Base-by-base conservation (phyloP, 2,329 filamentous ascomycete genomes). In the Clarireedia homoeocarpa region DNA sequence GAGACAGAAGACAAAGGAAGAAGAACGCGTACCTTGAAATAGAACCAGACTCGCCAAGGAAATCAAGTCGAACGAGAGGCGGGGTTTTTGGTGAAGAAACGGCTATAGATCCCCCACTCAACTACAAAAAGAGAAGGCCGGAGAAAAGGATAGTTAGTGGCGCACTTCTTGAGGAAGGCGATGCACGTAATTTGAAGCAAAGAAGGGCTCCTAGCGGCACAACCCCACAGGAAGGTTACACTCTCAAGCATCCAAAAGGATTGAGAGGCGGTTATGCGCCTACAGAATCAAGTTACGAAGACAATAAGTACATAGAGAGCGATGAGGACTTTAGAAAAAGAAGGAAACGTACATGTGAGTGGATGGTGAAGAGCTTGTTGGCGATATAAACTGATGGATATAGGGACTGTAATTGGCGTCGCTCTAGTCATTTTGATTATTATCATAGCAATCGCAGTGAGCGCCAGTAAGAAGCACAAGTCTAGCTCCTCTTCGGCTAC, bases 111-210 rank as follows among this genome's bases (percentile, higher is more conserved):
- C 24, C 34, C 5, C 39, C 53, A 17, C 15, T 61, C 48, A 63
- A 61, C 55, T 46, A 64, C 51, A 68, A 67, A 36, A 62, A 59
- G 49, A 65, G 64, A 53, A 78, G 30, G 30, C 9, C 30, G 30
- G 30, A 77, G 66, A 77, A 77, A 56, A 74, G 86, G 59, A 75
- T 88, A n/a, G 84, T 86, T 20, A 89, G 86, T 60, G 86, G 85
- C 20, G 83, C 84, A 0, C 72, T 86, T 17, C 73, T 87, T 62
- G 86, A 89, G 65, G 86, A 89, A 68, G 86, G 85, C 0, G 75
- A 74, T 74, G 71, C 71, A 66, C 79, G 65, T 74, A 77, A 65
- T 69, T 73, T 66, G 71, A 71, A 64, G 59, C 75, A 73, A 63
- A 80, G 74, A 66, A 82, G 83, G 47, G 51, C 38, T n/a, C 34